Base-by-base conservation (phyloP, 495 filamentous ascomycete species). In the Amorphotheca resinae region DNA sequence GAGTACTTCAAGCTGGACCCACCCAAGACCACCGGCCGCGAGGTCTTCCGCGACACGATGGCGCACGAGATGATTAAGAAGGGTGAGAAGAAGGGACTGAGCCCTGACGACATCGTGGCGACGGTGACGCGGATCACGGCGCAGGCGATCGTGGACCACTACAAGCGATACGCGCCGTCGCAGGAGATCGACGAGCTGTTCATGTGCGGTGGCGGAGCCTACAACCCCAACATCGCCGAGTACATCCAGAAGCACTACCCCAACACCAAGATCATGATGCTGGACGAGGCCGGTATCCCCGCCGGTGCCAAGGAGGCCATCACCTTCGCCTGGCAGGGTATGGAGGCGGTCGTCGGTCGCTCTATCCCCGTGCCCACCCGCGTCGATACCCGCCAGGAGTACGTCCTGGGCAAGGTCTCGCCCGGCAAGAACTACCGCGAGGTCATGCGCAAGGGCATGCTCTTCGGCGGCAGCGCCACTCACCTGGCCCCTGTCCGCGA, bases 171-270 rank as follows among this genome's bases (percentile, higher is more conserved):
- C 49, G 64, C 65, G 12, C 70, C 69, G 4, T 56, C 44, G 18
- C 28, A 44, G 22, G 56, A 62, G 28, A 54, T 70, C 14, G 62
- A 68, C 46, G 72, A 77, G 57, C 66, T 76, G 32, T 77, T 68
- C 58, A 73, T 77, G 67, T 74, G 70, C 56, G 72, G 72, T n/a
- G 73, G 72, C 12, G 73, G 72, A 17, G 72, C 70, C 0, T 64
- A 65, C 38, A 74, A 76, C 53, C 72, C 70, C 1, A 76, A 74
- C 40, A 76, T 74, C 49, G 59, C 62, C 7, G 56, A 57, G 2
- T 70, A 64, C 44, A 66, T 77, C 37, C 64, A 74, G 49, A 38
- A 60, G 41, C 52, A 65, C 39, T 69, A 68, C 49, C 68, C 66
- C 4, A 53, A 63, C 8, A 64, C 69, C 2, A 58, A 60, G 25